Evolutionary conservation across 2,329 filamentous ascomycete species (phyloP), one percentile per base, ranked within the genome.

Genomic region (Colletotrichum scovillei): DNA sequence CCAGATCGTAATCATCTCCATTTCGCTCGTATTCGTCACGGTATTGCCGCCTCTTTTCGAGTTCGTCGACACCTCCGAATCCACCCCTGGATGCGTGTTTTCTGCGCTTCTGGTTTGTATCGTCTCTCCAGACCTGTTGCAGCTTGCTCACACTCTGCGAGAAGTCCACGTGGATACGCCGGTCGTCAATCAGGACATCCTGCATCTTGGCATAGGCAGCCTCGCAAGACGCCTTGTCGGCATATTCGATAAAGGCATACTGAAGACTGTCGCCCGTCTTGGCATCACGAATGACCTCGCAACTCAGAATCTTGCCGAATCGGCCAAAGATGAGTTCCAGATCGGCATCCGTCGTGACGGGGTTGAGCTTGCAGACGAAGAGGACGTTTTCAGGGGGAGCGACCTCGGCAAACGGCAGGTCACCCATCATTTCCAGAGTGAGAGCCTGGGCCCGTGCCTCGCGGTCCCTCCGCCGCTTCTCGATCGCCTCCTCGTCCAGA

Each of bases 191-290:
- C 68, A 99, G 86, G 1, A 98, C 96, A 2, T 93, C 95, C 82
- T 99, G 95, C 97, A 99, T 99, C 85, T 99, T 99, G 86, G 97
- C 97, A 80, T 98, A 99, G 3, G 97, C 97, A 65, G 94, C 91
- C 84, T 99, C 97, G 81, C 97, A 98, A 66, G 96, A 94, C 76
- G 93, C 91, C 84, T 98, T 97, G 68, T 97, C 93, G 72, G 96
- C 94, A 78, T 96, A 99, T 81, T 99, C 97, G 79, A 99, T 97
- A 78, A 99, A 99, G 1, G 97, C 95, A 80, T 99, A 99, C 81
- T 99, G 97, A 62, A 99, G 85, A 79, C 95, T 98, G 83, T 99
- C 97, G 4, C 95, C 95, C 0, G 96, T 98, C 79, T 95, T 95
- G 80, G 94, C 94, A 81, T 99, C 97, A 62, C 96, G 90, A 75